Evolutionary conservation across 805 yeast genomes (phyloP), one percentile per base, ranked within the genome.

Genomic region (Ogataea saltuana): DNA sequence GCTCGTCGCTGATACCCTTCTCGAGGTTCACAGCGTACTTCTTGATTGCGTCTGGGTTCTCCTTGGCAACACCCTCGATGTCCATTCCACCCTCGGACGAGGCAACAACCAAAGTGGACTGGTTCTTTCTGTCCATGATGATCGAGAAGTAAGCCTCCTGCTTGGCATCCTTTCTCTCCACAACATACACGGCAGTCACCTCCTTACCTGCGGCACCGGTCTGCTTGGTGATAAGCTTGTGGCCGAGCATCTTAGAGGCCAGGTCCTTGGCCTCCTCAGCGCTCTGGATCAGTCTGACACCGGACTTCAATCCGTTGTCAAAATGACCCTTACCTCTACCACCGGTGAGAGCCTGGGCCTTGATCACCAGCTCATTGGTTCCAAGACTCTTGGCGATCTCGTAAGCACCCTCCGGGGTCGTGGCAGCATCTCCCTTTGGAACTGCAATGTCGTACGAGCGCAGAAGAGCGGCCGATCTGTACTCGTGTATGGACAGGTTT

Each of bases 61-160:
- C 81, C 56, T 83, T 83, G 49, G 99, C 99, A 57, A 93, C 98
- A 67, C 96, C 96, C 77, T 93, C 99, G 63, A 93, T 93, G 74
- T 93, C 97, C 96, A 93, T 90, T 76, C 99, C 99, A 75, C 99
- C 99, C 74, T 93, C 93, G 51, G 95, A 75, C 25, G 97, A 89
- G 39, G 97, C 97, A 53, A 93, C 96, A 63, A 93, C 86, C 72
- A 93, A 76, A 48, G 98, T 96, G 56, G 79, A 74, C 71, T 90
- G 95, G 55, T 84, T 78, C 56, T 82, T 78, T 75, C 99, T 88
- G 77, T 93, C 98, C 85, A 90, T 80, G 57, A 93, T 77, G 56
- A 93, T 88, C 50, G 97, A 95, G 55, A 93, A 71, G 72, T 93
- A 93, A 45, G 97, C 95, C 75, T 93, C 99, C 58, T 95, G 89